Base-by-base conservation (phyloP, 2,329 filamentous ascomycete genomes). In the Colletotrichum nymphaeae region DNA sequence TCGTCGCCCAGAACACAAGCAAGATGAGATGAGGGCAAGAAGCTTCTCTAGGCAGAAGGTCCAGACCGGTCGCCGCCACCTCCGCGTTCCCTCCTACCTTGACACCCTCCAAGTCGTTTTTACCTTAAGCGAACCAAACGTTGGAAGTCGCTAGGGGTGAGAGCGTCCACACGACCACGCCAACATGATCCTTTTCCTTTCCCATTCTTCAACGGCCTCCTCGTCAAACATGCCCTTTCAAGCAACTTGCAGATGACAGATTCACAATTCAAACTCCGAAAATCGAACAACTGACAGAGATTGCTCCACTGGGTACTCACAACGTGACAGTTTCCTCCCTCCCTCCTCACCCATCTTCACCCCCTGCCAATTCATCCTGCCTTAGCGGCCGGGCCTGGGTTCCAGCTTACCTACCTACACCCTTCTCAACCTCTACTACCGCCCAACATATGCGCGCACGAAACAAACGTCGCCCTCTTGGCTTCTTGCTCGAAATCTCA, bases 321-420 rank as follows among this genome's bases (percentile, higher is more conserved):
- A 73, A 32, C 60, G 71, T 73, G 67, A 52, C 62, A 73, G 71
- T 73, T 73, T 70, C 46, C 71, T 73, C 71, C 46, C 32, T 64
- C 35, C 30, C 28, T 30, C 46, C 14, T 26, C 22, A 49, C 35
- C 16, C 30, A 42, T 52, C 56, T 26, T 22, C 19, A 52, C 24
- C 30, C 35, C 24, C 11, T 32, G 22, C 46, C 66, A 30, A 32
- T 56, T 32, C 22, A 22, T 28, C 24, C 37, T 37, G 5, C n/a
- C n/a, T 22, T 57, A 56, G 67, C 28, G 32, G 67, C 55, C 67
- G 52, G 60, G 24, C 46, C 28, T 62, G 56, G 60, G 60, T 70
- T 63, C 67, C 67, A 73, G 37, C 16, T 52, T 56, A 30, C 59
- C n/a, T 11, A 32, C 32, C n/a, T 11, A 32, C 32, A 32, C 49